phyloP scores from a whole-genome alignment of 2,329 filamentous ascomycete genomes.

The Xylariaceae sp. region DNA sequence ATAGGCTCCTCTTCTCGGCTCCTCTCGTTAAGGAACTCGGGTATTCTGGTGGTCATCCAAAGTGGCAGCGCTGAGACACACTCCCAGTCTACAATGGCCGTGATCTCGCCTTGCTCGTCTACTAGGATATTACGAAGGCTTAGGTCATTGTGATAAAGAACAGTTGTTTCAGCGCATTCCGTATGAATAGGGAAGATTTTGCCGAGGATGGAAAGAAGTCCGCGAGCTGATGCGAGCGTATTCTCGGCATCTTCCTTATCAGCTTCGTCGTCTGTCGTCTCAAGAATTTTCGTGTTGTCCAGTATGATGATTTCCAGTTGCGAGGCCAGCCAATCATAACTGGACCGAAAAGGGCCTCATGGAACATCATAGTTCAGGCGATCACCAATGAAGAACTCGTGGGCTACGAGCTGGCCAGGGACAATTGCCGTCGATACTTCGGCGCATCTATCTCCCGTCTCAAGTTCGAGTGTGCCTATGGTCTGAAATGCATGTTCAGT shows the following conservation, averaged over 20 bases:
- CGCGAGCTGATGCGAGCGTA: neutral
- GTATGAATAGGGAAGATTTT: too few relatives aligned
- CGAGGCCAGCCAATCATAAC: conserved; percentile 8
- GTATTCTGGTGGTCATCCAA: conserved; percentile 8
- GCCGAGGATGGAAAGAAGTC: conserved; percentile 6
- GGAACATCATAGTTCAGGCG: conserved; percentile 9
- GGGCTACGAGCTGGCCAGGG: neutral
- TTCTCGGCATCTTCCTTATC: conserved; percentile 12
- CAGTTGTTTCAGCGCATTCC: neutral
- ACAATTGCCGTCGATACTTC: neutral
- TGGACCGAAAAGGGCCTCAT: conserved; percentile 10
- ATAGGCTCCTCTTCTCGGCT: conserved; percentile 4
- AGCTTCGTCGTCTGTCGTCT: conserved; percentile 1
- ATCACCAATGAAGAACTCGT: conserved; percentile 8
- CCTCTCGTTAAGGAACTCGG: conserved; percentile 2
- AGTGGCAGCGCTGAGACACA: conserved; percentile 7
- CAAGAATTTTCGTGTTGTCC: neutral
- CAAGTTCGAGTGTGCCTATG: conserved; percentile 7
- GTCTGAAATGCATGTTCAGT: neutral
- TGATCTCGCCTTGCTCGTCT: conserved; percentile 4
- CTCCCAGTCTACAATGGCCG: conserved; percentile 16
- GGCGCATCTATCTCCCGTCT: neutral
- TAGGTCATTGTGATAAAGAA: conserved; percentile 13
- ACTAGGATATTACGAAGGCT: conserved; percentile 12
- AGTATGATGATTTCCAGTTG: conserved; percentile 1